phyloP scores from a whole-genome alignment of 768 basidiomycete genomes.

The Tulasnella calospora region DNA sequence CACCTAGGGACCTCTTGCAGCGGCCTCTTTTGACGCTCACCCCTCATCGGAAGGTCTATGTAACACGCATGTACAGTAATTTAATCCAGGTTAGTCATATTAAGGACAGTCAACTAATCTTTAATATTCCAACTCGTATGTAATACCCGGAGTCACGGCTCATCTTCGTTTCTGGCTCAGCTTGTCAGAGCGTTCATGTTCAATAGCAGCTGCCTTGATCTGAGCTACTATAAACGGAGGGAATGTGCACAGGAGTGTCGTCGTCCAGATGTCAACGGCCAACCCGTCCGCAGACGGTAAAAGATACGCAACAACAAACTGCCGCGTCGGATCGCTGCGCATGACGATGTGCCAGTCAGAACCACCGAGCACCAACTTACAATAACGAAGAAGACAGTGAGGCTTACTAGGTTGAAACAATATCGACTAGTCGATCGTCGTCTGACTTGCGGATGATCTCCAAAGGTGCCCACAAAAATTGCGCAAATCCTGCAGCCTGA shows the following conservation, averaged over 20 bases:
- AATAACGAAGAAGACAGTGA: neutral
- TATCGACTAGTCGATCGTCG: neutral
- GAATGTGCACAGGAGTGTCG: neutral
- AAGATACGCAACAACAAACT: neutral
- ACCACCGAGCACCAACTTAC: neutral
- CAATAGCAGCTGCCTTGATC: neutral
- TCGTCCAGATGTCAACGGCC: constrained; percentile 15
- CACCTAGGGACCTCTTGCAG: neutral
- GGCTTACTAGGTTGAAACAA: constrained; percentile 5
- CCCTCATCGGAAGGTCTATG: too few relatives aligned
- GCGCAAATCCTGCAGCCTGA: neutral
- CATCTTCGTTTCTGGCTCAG: neutral
- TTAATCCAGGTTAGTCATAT: too few relatives aligned
- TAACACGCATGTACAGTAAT: neutral
- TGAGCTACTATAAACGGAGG: neutral
- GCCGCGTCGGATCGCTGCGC: neutral
- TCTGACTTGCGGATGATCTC: neutral
- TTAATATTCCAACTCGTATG: neutral
- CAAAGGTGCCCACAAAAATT: constrained; percentile 11
- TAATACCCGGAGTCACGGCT: neutral
- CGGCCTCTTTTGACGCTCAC: neutral
- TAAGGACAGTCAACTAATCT: too few relatives aligned
- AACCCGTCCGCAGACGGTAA: neutral
- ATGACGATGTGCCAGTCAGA: neutral
- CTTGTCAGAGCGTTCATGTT: neutral